Evolutionary conservation across 192 early-diverging fungal genomes (phyloP).

Genomic region (Backusella psychrophila): DNA sequence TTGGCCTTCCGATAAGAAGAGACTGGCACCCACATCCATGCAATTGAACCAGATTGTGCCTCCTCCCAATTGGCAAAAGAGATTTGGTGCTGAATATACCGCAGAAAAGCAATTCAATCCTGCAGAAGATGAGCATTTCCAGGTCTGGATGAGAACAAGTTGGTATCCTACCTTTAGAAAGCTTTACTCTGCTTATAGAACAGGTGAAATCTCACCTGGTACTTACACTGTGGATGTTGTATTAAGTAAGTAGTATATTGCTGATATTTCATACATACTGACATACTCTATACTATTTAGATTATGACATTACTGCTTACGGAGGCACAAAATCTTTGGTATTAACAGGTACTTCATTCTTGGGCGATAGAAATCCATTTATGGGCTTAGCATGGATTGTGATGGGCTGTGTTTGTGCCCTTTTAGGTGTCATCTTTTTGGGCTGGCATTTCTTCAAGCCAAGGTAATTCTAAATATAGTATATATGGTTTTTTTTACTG

Average conservation of each 20-base stretch:
- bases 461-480: slow-evolving; percentile 45
- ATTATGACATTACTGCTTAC: slow-evolving; percentile 83
- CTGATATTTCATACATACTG: too few relatives aligned
- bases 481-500: neutral
- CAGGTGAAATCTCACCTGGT: slow-evolving; percentile 57
- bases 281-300: slow-evolving; percentile 34
- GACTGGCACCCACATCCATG: slow-evolving; percentile 61
- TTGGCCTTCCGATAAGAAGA: slow-evolving; percentile 81
- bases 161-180: slow-evolving; percentile 97
- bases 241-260: slow-evolving; percentile 54
- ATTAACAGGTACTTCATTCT: slow-evolving; percentile 88
- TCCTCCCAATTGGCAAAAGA: slow-evolving; percentile 82
- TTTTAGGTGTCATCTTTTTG: slow-evolving; percentile 87
- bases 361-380: slow-evolving; percentile 98
- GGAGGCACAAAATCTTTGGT: slow-evolving; percentile 96
- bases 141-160: slow-evolving; percentile 98
- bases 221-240: slow-evolving; percentile 72
- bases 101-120: slow-evolving; percentile 59
- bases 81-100: slow-evolving; percentile 59
- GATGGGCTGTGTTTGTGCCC: slow-evolving; percentile 87
- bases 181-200: slow-evolving; percentile 80
- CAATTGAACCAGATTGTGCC: slow-evolving; percentile 61
- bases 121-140: slow-evolving; percentile 73
- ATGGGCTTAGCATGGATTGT: slow-evolving; percentile 93
- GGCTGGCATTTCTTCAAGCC: slow-evolving; percentile 92